Evolutionary conservation across 176 grass and related monocot species (phyloP).

Genomic region (Oryza punctata): DNA sequence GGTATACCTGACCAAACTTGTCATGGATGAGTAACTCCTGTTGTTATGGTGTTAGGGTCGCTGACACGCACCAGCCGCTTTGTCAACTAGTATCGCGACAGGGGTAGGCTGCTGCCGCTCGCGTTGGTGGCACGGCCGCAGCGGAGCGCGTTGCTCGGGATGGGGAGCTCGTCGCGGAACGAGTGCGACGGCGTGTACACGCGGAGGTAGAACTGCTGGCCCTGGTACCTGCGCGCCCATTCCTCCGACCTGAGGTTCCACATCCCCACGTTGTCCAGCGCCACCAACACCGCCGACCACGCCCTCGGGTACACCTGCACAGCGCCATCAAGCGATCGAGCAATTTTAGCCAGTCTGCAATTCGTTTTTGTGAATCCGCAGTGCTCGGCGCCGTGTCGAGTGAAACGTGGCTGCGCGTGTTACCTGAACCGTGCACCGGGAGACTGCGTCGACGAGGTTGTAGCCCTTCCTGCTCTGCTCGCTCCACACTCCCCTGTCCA

Average conservation of each 20-base stretch:
- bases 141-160: constrained; percentile 65
- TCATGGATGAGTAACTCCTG: not conserved
- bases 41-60: not conserved
- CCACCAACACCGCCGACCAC: constrained; percentile 67
- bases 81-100: not conserved
- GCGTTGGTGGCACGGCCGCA: constrained; percentile 58
- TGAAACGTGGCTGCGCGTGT: not conserved
- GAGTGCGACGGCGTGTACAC: constrained; percentile 74
- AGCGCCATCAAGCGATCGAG: not conserved
- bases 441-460: constrained; percentile 81
- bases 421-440: constrained; percentile 79
- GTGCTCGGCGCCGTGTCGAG: not conserved
- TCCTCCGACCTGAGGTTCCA: constrained; percentile 78
- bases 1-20: not conserved
- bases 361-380: not conserved
- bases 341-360: not conserved
- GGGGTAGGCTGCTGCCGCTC: not conserved
- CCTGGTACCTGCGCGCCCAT: constrained; percentile 69
- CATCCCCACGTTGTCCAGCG: constrained; percentile 80
- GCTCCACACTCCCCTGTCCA: constrained; percentile 76
- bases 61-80: not conserved
- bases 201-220: constrained; percentile 86
- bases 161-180: constrained; percentile 67
- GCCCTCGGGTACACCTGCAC: constrained; percentile 66
- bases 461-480: constrained; percentile 56